A percentile compares a stretch with the other conserved stretches of the same genome.
These are phyloP conservation scores for Paraphoma sp. DNA, from an alignment of 2,329 filamentous ascomycete species.

Conservation along the genomic window DNA sequence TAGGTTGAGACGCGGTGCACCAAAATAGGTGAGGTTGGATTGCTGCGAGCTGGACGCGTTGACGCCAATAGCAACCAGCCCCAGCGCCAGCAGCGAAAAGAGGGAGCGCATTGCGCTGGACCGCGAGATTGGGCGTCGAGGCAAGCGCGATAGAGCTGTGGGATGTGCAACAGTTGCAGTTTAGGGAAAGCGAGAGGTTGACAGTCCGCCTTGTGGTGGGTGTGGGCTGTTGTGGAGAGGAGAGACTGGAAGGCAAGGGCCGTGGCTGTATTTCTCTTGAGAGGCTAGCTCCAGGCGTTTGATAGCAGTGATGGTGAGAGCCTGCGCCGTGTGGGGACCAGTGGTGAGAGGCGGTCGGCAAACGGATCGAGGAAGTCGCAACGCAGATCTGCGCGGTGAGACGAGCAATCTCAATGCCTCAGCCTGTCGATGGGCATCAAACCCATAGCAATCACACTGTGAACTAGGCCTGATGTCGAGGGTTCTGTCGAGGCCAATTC, in stretches of 20 bases:
- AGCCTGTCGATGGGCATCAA: neutral
- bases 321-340: neutral
- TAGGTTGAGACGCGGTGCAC: conserved; percentile 43
- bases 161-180: neutral
- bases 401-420: neutral
- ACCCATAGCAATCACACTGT: neutral
- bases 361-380: neutral
- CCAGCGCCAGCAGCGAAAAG: neutral
- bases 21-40: conserved; percentile 11
- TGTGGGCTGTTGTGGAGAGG: neutral
- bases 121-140: neutral
- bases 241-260: neutral
- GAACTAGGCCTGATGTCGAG: no score
- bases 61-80: neutral
- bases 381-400: neutral
- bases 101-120: conserved; percentile 7
- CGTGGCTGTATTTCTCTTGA: neutral
- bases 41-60: neutral
- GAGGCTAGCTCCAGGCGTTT: neutral
- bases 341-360: neutral
- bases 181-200: neutral
- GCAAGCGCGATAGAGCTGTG: neutral
- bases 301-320: neutral
- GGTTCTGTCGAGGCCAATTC: no score
- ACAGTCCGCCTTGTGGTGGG: neutral